Evolutionary conservation across 73 alveolate genomes (phyloP), one percentile per base, ranked within the genome.

Genomic region (Tetrahymena thermophila): DNA sequence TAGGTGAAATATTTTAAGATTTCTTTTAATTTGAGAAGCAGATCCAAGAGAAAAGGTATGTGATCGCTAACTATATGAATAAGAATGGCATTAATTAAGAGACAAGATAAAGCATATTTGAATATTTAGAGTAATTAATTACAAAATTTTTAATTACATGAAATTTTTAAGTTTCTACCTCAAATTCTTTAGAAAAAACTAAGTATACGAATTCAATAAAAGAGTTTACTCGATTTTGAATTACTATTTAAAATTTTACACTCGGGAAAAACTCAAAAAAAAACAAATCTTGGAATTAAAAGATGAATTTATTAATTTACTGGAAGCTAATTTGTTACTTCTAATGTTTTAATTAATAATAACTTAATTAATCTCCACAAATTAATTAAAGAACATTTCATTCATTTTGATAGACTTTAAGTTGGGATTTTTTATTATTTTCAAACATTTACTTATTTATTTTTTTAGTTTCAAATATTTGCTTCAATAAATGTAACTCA

Each of bases 31-130:
- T 85, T 85, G 94, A 89, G 35, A 23, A 95, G 35, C 93, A 95
- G 37, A 95, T 85, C 19, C 71, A 85, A 94, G 94, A 95, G 31
- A 95, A 89, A 35, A 93, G 93, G 10, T 85, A 89, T 85, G 94
- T 94, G 34, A 89, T 95, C 14, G 94, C 93, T 95, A 95, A 93
- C 35, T 95, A 95, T 95, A 95, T 95, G 96, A 21, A 95, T 35
- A 95, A 89, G 43, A 95, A 95, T 23, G 71, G 89, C 44, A 95
- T 95, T 13, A 94, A 93, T 23, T 85, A 85, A 44, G 85, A 85
- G 15, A 55, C 94, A 28, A 31, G 93, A 40, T 43, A 85, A 35
- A 56, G 56, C 35, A 85, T 95, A 1, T 85, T 94, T 28, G 95
- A 95, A 50, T 95, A 95, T 95, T 56, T 95, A 10, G 89, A 71